A percentile compares a stretch with the other conserved stretches of the same genome.
These are phyloP conservation scores for Obelidium mucronatum DNA, from an alignment of 192 early-diverging fungal species.

Conservation along the genomic window DNA sequence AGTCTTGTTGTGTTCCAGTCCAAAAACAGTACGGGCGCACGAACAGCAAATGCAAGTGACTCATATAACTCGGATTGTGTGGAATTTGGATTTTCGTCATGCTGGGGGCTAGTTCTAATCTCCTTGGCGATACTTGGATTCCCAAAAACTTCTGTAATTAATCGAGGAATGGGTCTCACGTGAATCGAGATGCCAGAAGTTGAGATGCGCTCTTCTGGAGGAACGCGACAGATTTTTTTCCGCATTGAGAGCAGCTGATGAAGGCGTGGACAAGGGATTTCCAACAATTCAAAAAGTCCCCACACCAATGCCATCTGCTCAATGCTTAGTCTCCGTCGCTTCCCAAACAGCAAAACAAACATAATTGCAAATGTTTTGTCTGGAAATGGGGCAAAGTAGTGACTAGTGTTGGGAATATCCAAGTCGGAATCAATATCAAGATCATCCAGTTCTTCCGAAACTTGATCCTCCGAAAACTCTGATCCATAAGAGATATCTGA, in stretches of 20 bases:
- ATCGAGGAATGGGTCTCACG: background rate
- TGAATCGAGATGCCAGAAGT: background rate
- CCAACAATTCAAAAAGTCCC: background rate
- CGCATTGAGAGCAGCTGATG: background rate
- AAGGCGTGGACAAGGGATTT: background rate
- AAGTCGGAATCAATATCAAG: background rate
- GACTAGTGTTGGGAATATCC: background rate
- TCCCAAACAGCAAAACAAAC: constrained; percentile 13
- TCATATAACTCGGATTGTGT: constrained; percentile 3
- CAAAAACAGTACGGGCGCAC: background rate
- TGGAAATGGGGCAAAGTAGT: background rate
- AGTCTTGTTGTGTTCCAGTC: background rate
- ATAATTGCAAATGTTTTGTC: background rate
- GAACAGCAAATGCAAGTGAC: background rate
- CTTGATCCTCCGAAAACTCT: no score
- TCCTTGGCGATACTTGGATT: background rate
- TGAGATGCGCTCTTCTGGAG: background rate
- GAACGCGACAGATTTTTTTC: constrained; percentile 1
- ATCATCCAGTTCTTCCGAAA: background rate
- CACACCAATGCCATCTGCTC: background rate
- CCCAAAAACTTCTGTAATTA: background rate
- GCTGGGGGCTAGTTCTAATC: background rate
- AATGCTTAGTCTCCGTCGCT: background rate
- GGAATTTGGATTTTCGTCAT: background rate
- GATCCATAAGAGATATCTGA: no score